Evolutionary conservation across 495 filamentous ascomycete genomes (phyloP), one percentile per base, ranked within the genome.

Genomic region (Penicillium lividum): DNA sequence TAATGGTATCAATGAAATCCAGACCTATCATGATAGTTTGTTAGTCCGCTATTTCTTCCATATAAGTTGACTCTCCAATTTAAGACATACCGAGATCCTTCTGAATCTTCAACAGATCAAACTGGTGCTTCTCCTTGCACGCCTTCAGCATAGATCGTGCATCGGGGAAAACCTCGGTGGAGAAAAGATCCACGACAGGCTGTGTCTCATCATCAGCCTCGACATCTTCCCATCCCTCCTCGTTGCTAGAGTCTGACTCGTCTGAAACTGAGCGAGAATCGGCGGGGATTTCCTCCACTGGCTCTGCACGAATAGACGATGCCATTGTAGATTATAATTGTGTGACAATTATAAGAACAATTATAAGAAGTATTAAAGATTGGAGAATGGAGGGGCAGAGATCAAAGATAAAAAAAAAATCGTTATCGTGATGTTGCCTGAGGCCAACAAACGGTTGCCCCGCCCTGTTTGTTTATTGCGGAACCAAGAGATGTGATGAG

Each of bases 1-100:
- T 95, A 57, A 97, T 86, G 51, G 79, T 87, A 7, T 81, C 89
- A 58, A 94, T 83, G 66, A 96, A 96, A 59, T 97, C 92, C 46
- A 97, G 76, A 34, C 74, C 86, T 89, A 50, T 5, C 13, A 50
- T 18, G 44, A 18, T 6, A 40, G 13, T 13, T 34, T n/a, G 55
- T 55, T 28, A 42, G 38, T 47, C 34, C 25, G 5, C 15, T 44
- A 13, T 16, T 5, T 8, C 3, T 10, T 13, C 6, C n/a, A 43
- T 15, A 22, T n/a, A 42, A 42, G 42, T 4, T 22, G 13, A n/a
- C 22, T 5, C 27, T 28, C 10, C 15, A 44, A 8, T 28, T 22
- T 22, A 44, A 27, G n/a, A n/a, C 82, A 73, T 71, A 86, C 84
- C 80, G 52, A 95, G 71, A 18, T 80, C 72, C 62, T 85, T 87